Percentiles rank a stretch among this genome's conserved stretches.
Evolutionary conservation across 2,329 filamentous ascomycete genomes (phyloP).

Genomic region (Aspergillus puulaauensis): DNA sequence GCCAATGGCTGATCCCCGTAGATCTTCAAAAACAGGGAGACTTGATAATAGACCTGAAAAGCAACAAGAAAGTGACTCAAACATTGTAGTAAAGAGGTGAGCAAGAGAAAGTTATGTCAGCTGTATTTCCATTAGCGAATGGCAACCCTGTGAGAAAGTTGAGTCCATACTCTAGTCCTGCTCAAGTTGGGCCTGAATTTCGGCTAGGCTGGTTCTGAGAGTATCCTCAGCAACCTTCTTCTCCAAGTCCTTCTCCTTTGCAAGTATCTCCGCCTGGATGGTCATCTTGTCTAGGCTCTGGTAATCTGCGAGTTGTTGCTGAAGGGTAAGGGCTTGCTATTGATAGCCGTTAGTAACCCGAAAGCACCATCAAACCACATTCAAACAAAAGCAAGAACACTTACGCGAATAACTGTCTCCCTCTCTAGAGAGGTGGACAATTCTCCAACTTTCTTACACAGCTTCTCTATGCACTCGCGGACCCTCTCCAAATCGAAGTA

Average conservation of each 20-base stretch:
- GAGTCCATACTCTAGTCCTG: constrained; percentile 4
- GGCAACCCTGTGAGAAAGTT: background rate
- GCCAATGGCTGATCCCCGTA: background rate
- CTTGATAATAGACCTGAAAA: background rate
- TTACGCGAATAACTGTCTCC: constrained; percentile 19
- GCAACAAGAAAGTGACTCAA: background rate
- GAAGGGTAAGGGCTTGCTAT: constrained; percentile 17
- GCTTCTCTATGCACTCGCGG: constrained; percentile 9
- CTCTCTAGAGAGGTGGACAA: constrained; percentile 8
- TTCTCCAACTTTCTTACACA: constrained; percentile 14
- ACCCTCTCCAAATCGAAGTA: background rate
- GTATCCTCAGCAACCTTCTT: constrained; percentile 6
- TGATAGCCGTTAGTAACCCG: background rate
- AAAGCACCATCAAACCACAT: background rate
- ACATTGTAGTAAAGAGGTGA: background rate
- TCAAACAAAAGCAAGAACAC: background rate
- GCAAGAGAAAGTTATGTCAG: background rate
- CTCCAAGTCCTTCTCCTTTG: constrained; percentile 10
- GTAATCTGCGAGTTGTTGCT: constrained; percentile 18
- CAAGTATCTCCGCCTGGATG: constrained; percentile 12
- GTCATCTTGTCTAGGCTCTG: constrained; percentile 9
- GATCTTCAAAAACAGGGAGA: background rate
- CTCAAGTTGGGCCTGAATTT: constrained; percentile 13
- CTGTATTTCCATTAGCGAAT: background rate
- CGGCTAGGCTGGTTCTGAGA: constrained; percentile 10